These are phyloP conservation scores for Fusarium proliferatum DNA, from an alignment of 2,329 filamentous ascomycete genomes.

Conservation along the genomic window DNA sequence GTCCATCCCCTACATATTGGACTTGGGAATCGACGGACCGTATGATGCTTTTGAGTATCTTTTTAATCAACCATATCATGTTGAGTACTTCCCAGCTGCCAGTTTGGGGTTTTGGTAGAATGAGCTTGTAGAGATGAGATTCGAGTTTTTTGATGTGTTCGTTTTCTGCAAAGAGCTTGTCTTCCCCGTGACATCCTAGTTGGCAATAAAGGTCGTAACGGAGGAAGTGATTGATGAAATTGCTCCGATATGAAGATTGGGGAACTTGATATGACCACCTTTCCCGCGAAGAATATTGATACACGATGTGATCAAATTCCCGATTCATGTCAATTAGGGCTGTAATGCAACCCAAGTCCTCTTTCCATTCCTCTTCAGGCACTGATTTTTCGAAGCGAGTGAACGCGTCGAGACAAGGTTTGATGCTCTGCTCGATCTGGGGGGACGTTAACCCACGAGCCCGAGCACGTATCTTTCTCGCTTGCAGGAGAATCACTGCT, in stretches of 20 bases:
- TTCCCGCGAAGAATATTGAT: no score
- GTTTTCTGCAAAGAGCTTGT: background rate
- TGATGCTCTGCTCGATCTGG: background rate
- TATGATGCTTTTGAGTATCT: fast-evolving
- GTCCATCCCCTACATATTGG: fast-evolving
- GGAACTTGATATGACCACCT: background rate
- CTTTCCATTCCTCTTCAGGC: background rate
- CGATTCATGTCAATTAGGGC: background rate
- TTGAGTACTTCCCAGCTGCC: background rate
- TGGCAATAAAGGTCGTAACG: background rate
- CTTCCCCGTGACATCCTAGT: background rate
- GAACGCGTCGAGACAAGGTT: background rate
- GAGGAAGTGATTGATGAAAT: background rate
- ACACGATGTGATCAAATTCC: background rate
- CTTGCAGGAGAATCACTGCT: background rate
- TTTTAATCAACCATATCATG: background rate
- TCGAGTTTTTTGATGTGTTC: background rate
- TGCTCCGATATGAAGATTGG: background rate
- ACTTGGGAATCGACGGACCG: fast-evolving
- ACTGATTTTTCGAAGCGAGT: background rate
- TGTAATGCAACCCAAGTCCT: background rate
- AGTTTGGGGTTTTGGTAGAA: background rate
- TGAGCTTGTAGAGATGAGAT: background rate
- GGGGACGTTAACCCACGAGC: background rate
- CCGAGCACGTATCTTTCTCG: background rate